Percentiles rank a stretch among this genome's conserved stretches.
Conservation (phyloP, 345 rosid genomes). For the Populus pruinosa region DNA sequence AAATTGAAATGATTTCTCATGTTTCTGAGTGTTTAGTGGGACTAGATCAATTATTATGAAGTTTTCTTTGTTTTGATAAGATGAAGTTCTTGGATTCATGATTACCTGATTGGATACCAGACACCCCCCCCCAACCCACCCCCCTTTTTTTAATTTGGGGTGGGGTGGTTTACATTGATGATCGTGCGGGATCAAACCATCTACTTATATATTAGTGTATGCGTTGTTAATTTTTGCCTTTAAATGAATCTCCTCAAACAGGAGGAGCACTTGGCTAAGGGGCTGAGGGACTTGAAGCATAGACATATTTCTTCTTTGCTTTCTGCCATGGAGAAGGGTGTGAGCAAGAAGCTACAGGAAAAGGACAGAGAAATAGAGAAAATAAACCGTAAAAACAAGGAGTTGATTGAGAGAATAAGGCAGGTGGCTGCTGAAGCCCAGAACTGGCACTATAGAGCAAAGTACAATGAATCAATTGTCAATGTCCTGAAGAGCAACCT, state of each 20-base stretch:
- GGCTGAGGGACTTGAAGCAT: slow-evolving; percentile 64
- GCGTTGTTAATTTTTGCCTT: background rate
- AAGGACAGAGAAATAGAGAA: slow-evolving; percentile 68
- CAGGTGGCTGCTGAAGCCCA: slow-evolving; percentile 67
- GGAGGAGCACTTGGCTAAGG: slow-evolving; percentile 67
- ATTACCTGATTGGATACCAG: no score
- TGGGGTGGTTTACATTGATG: no score
- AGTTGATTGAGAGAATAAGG: slow-evolving; percentile 60
- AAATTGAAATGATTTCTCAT: no score
- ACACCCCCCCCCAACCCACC: no score
- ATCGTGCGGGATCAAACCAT: no score
- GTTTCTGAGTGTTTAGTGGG: no score
- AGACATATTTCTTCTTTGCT: slow-evolving; percentile 62
- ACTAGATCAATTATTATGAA: no score
- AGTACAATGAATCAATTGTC: slow-evolving; percentile 72
- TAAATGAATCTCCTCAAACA: slow-evolving; percentile 17
- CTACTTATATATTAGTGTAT: background rate
- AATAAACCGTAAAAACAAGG: slow-evolving; percentile 64
- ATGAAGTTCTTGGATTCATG: no score
- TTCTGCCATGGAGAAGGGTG: slow-evolving; percentile 59
- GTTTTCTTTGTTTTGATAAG: no score
- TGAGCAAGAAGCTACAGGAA: slow-evolving; percentile 57
- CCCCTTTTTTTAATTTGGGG: background rate
- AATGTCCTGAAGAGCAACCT: slow-evolving; percentile 62
- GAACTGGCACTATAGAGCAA: slow-evolving; percentile 73